Evolutionary conservation across 345 rosid genomes (phyloP), one percentile per base, ranked within the genome.

Genomic region (Euphorbia pulcherrima): DNA sequence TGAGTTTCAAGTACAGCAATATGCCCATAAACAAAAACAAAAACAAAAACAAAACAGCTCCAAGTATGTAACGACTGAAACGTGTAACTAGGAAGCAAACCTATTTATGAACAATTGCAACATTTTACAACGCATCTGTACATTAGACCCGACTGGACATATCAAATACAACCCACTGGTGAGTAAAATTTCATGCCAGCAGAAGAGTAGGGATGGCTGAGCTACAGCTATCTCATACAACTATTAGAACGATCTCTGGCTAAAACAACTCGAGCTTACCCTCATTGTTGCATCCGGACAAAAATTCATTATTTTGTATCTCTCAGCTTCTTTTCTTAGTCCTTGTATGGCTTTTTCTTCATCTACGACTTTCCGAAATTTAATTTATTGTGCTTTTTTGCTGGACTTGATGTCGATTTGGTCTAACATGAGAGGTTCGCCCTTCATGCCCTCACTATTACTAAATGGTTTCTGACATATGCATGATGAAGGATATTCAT

Each of bases 401-500:
- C 21, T 21, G 0, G 73, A 68, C 24, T 72, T 53, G 27, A n/a
- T 27, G 28, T 56, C 61, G 33, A 44, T 62, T 55, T 69, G 68
- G 27, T 52, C 67, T 3, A 28, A 20, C 67, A 23, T 62, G 47
- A 1, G 65, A 37, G 33, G 47, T 33, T 29, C 58, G 2, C 51
- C 77, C 2, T 65, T 76, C 61, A 60, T 69, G 74, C 55, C 64
- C 55, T 57, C 70, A 41, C 67, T 73, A 26, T 60, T 60, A 4
- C 69, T 53, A 50, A 71, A 71, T 29, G 87, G 88, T 70, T 75
- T 88, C 74, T 90, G 80, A 50, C 99, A 95, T 26, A 95, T 78
- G 67, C 99, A 95, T 66, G 93, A 65, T 59, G 83, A 78, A 12
- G 98, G 99, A 70, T 76, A 88, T 82, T 95, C 99, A 17, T 87